A percentile compares a stretch with the other conserved stretches of the same genome.
Evolutionary conservation across 2,329 filamentous ascomycete species (phyloP).

Genomic region (Fusarium liriodendri): DNA sequence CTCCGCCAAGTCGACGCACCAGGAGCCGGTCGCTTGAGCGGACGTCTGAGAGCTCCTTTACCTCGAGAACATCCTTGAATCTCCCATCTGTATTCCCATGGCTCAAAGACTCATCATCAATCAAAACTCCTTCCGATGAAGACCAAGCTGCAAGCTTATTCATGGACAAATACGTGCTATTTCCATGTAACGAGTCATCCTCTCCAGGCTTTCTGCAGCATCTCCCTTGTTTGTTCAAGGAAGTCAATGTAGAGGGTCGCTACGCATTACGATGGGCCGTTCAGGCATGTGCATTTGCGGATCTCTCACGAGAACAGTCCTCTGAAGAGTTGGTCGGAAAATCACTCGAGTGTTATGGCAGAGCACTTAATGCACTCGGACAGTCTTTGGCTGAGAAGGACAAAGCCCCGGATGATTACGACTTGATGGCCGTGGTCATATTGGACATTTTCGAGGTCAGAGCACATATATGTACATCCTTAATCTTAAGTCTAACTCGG

Average conservation of each 20-base stretch:
- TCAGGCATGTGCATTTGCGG: slow-evolving; percentile 50
- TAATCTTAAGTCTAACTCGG: neutral
- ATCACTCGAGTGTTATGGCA: slow-evolving; percentile 50
- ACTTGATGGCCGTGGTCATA: slow-evolving; percentile 54
- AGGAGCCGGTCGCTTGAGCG: slow-evolving; percentile 31
- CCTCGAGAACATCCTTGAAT: neutral
- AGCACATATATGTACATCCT: neutral
- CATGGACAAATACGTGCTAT: slow-evolving; percentile 53
- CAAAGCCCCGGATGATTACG: slow-evolving; percentile 52
- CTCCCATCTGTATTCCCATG: slow-evolving; percentile 33
- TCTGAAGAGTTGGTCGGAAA: slow-evolving; percentile 36
- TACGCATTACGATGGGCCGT: slow-evolving; percentile 53
- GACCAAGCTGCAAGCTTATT: slow-evolving; percentile 48
- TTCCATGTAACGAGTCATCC: slow-evolving; percentile 51
- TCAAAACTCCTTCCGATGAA: slow-evolving; percentile 19
- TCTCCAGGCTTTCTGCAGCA: slow-evolving; percentile 54
- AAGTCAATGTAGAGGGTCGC: slow-evolving; percentile 51
- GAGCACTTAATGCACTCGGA: slow-evolving; percentile 48
- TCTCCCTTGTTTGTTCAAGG: slow-evolving; percentile 51
- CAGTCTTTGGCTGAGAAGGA: slow-evolving; percentile 45
- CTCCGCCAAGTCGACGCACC: slow-evolving; percentile 5
- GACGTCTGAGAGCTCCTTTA: neutral
- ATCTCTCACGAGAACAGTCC: slow-evolving; percentile 43
- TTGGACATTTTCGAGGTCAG: slow-evolving; percentile 54
- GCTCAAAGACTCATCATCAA: slow-evolving; percentile 30